A percentile compares a stretch with the other conserved stretches of the same genome.
Evolutionary conservation across 306 rosid genomes (phyloP).

Genomic region (Malus sieversii): DNA sequence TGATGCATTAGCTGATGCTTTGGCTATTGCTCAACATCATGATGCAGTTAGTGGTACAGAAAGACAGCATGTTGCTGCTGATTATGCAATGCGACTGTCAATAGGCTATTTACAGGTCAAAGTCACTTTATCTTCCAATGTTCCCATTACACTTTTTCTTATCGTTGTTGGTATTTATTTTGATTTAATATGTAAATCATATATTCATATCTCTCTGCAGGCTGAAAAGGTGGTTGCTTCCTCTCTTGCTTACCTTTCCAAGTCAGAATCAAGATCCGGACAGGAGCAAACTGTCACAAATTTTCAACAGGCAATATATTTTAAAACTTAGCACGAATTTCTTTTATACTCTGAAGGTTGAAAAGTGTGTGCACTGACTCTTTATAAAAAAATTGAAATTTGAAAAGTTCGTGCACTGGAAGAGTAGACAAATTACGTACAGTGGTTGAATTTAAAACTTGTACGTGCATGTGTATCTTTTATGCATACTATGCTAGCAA

Average conservation of each 20-base stretch:
- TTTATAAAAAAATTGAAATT: not conserved
- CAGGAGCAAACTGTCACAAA: conserved; percentile 22
- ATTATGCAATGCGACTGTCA: conserved; percentile 74
- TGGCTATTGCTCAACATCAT: conserved; percentile 86
- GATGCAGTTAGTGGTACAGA: conserved; percentile 83
- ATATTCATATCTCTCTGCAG: conserved; percentile 31
- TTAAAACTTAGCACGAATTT: not conserved
- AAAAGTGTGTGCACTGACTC: too few species aligned
- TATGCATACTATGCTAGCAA: not conserved
- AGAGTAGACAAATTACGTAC: too few species aligned
- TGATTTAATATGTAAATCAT: conserved; percentile 7
- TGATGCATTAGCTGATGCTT: conserved; percentile 71
- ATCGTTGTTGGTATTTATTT: conserved; percentile 8
- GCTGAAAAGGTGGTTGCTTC: conserved; percentile 64
- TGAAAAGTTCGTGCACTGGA: not conserved
- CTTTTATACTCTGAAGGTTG: not conserved
- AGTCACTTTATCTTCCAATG: conserved; percentile 5
- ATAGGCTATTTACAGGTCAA: conserved; percentile 66
- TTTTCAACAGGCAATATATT: conserved; percentile 57
- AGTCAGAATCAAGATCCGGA: conserved; percentile 28
- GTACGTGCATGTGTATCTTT: not conserved
- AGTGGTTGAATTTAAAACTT: not conserved
- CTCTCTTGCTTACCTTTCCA: conserved; percentile 55
- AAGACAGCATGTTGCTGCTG: conserved; percentile 84
- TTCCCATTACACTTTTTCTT: not conserved